phyloP scores from a whole-genome alignment of 306 rosid species.

The Betula pendula region DNA sequence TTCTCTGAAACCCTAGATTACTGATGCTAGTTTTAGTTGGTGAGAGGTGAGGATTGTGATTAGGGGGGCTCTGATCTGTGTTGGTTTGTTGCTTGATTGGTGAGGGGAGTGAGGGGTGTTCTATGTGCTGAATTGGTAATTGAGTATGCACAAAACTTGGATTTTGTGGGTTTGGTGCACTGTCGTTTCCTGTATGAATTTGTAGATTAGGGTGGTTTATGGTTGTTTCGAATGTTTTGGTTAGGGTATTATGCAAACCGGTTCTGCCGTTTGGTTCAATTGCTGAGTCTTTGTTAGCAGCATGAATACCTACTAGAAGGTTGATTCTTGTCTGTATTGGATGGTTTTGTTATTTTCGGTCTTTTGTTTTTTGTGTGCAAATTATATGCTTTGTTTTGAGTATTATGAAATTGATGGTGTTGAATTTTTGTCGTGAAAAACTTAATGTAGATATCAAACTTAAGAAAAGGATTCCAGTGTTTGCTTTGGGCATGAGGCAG shows the following conservation, averaged over 20 bases:
- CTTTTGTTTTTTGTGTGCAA: neutral
- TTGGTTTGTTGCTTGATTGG: slow-evolving; percentile 21
- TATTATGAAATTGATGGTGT: neutral
- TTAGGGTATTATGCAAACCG: slow-evolving; percentile 11
- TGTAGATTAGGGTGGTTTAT: slow-evolving; percentile 15
- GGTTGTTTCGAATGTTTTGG: neutral
- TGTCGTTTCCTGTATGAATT: slow-evolving; percentile 2
- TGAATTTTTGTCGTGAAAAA: neutral
- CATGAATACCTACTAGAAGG: neutral
- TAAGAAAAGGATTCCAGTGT: neutral
- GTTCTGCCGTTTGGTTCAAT: slow-evolving; percentile 8
- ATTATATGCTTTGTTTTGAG: neutral
- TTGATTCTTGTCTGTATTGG: neutral
- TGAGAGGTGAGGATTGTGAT: slow-evolving; percentile 24
- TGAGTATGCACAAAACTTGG: neutral
- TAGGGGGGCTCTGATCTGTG: slow-evolving; percentile 26
- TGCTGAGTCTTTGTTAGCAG: neutral
- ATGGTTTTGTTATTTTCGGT: neutral
- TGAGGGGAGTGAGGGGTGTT: slow-evolving; percentile 6
- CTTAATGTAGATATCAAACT: neutral
- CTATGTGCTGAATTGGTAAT: slow-evolving; percentile 10
- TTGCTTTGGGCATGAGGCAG: neutral
- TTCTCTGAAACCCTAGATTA: slow-evolving; percentile 51
- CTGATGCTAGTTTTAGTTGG: slow-evolving; percentile 21
- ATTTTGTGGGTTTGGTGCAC: slow-evolving; percentile 15